These are phyloP conservation scores for Phytopythium oedochilum DNA, from an alignment of 352 stramenopile species.

Conservation along the genomic window DNA sequence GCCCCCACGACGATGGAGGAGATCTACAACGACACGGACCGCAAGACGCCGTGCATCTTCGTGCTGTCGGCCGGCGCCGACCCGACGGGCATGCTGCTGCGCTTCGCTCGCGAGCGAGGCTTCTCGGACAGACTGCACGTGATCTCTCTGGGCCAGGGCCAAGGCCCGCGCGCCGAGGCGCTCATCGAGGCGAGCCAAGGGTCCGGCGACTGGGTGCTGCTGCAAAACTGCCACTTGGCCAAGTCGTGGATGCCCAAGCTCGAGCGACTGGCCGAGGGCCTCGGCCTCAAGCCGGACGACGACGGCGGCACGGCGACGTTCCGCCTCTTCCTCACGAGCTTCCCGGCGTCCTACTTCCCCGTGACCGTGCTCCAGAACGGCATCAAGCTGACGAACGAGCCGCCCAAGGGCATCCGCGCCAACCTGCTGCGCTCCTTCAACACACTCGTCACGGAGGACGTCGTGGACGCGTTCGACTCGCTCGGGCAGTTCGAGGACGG, in stretches of 20 bases:
- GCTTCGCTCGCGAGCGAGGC: conserved; percentile 87
- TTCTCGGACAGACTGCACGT: conserved; percentile 88
- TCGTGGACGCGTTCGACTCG: conserved; percentile 48
- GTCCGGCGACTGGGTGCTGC: conserved; percentile 90
- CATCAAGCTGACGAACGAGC: conserved; percentile 93
- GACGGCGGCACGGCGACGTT: conserved; percentile 70
- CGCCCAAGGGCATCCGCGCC: conserved; percentile 87
- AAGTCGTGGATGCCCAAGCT: conserved; percentile 94
- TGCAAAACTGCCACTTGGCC: conserved; percentile 94
- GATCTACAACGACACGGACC: conserved; percentile 90
- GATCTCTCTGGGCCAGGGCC: conserved; percentile 91
- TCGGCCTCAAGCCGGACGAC: conserved; percentile 49
- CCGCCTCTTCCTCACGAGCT: conserved; percentile 91
- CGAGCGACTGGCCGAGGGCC: conserved; percentile 88
- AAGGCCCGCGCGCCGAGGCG: conserved; percentile 87
- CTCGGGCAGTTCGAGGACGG: conserved; percentile 60
- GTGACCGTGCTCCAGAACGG: conserved; percentile 91
- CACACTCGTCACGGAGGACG: conserved; percentile 80
- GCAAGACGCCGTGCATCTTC: conserved; percentile 93
- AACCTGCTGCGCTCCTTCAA: conserved; percentile 89
- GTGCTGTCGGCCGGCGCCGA: conserved; percentile 90
- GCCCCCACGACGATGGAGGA: conserved; percentile 89
- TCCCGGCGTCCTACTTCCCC: conserved; percentile 90
- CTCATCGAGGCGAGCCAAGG: conserved; percentile 84
- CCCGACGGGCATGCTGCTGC: conserved; percentile 90